Conservation (phyloP, 176 grass and related monocot species). For the Cenchrus americanus region DNA sequence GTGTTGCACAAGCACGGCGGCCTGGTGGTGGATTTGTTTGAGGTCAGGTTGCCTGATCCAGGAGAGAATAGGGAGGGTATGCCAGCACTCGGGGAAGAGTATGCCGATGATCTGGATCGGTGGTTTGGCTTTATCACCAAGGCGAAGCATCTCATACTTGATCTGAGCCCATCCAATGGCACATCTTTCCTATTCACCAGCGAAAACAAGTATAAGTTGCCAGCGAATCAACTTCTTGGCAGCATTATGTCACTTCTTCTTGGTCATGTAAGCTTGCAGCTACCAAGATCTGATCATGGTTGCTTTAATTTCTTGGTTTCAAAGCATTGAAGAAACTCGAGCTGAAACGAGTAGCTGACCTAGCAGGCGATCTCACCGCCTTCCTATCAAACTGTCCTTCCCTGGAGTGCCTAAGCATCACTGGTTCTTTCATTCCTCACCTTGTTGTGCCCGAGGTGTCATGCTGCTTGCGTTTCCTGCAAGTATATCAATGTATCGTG, state of each 20-base stretch:
- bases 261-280: not conserved
- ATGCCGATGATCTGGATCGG: not conserved
- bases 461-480: not conserved
- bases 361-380: not conserved
- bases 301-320: not conserved
- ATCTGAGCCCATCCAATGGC: not conserved
- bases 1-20: not conserved
- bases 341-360: not conserved
- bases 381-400: constrained; percentile 2
- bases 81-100: not conserved
- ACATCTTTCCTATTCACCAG: not conserved
- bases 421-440: not conserved
- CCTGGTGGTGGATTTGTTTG: not conserved
- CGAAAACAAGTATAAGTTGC: not conserved
- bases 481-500: not conserved
- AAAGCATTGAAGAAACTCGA: not conserved
- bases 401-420: constrained; percentile 7
- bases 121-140: constrained; percentile 23
- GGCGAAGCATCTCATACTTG: constrained; percentile 9
- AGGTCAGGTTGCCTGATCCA: not conserved
- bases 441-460: not conserved
- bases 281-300: not conserved
- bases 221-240: too few species aligned
- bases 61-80: too few species aligned
- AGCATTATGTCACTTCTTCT: not conserved